Conservation (phyloP, 2,329 filamentous ascomycete genomes). For the Ophiocordyceps sinensis region DNA sequence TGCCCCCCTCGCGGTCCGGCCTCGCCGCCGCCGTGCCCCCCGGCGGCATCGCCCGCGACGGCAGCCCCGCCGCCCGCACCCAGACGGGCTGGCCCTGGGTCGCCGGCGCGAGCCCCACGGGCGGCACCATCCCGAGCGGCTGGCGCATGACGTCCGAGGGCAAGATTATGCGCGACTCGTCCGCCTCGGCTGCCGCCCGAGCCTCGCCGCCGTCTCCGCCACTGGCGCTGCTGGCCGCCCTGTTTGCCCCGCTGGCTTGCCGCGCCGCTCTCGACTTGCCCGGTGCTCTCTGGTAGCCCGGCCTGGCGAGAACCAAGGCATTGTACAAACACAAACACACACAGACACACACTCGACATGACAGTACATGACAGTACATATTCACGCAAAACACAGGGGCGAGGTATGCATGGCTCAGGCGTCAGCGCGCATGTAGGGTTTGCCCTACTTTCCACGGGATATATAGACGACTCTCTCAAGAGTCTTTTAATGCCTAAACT, state of each 20-base stretch:
- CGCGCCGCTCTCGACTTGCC: no score
- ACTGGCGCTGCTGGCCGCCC: slow-evolving; percentile 6
- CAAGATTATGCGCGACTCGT: slow-evolving; percentile 53
- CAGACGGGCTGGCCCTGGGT: slow-evolving; percentile 59
- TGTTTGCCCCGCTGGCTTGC: no score
- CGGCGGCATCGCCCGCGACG: slow-evolving; percentile 49
- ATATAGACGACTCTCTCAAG: no score
- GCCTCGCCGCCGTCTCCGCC: slow-evolving; percentile 9
- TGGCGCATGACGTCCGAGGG: slow-evolving; percentile 70
- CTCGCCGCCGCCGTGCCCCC: slow-evolving; percentile 51
- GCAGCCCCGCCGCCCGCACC: slow-evolving; percentile 33
- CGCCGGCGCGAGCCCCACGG: slow-evolving; percentile 34
- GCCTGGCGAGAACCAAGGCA: no score
- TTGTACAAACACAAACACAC: no score
- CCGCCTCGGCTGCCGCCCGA: slow-evolving; percentile 10
- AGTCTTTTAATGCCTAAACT: slow-evolving; percentile 19
- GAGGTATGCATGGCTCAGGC: no score
- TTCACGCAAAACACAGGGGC: no score
- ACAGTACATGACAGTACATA: no score
- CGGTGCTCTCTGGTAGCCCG: no score
- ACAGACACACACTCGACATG: no score
- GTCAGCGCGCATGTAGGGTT: no score
- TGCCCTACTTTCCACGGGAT: no score
- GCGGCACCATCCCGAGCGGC: slow-evolving; percentile 52
- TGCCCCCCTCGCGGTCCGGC: slow-evolving; percentile 27